Base-by-base conservation (phyloP, 805 yeast genomes). In the Ogataea zsoltii region DNA sequence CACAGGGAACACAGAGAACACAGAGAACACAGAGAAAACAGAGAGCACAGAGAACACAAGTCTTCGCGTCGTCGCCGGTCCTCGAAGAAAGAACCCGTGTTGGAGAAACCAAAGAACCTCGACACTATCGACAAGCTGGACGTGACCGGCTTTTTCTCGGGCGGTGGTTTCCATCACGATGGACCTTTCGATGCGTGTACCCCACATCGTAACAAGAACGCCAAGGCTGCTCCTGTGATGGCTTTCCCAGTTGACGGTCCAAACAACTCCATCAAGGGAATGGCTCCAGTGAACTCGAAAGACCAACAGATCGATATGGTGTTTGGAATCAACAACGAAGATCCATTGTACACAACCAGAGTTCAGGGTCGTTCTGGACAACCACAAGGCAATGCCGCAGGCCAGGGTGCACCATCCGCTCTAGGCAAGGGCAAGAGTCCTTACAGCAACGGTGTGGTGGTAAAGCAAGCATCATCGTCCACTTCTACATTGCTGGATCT, bases 141-240 rank as follows among this genome's bases (percentile, higher is more conserved):
- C 66, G 99, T 92, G 38, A 91, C 97, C 11, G 97, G 96, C 1
- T 76, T 91, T 50, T 91, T 88, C 63, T 97, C 97, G 19, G 83
- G 88, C 39, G 88, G 89, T 14, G 88, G 95, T 2, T 94, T 94
- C 76, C 99, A 94, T 67, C 98, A 94, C 66, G 99, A 94, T 69
- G 99, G 99, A 11, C 99, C 99, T 13, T 94, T 94, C 64, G 99
- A 94, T 65, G 99, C 99, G 1, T 92, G 98, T 66, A 87, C 95
- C 2, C 98, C 99, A 7, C 96, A 88, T 66, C 82, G 98, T 65
- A 94, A 94, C 68, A 87, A 85, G 68, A 70, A 68, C 53, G 71
- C 75, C 15, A 76, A 72, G 60, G 82, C 80, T 37, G 96, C 97
- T 0, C 99, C 99, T 4, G 97, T 94, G 13, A 72, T 81, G 70